Evolutionary conservation across 306 rosid species (phyloP).

Genomic region (Rosa rugosa): DNA sequence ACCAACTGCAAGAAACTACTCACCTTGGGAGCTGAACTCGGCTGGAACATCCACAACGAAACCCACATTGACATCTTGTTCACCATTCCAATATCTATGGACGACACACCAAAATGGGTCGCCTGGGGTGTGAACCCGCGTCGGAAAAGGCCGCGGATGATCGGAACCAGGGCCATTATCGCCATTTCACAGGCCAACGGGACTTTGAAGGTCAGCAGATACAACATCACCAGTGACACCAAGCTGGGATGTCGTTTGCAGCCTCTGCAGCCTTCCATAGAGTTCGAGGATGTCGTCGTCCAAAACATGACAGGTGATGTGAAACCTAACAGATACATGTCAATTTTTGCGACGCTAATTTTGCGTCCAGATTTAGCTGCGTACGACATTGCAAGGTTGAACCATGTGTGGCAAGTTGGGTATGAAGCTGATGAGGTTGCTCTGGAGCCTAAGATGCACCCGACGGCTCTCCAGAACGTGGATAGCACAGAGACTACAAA

Average conservation of each 20-base stretch:
- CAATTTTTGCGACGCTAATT: conserved; percentile 37
- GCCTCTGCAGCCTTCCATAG: conserved; percentile 31
- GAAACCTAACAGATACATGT: not conserved
- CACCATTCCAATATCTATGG: conserved; percentile 7
- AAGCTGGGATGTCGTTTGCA: conserved; percentile 49
- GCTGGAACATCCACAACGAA: conserved; percentile 38
- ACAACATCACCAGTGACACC: conserved; percentile 45
- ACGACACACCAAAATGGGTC: conserved; percentile 41
- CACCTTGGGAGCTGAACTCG: conserved; percentile 60
- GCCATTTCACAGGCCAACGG: conserved; percentile 32
- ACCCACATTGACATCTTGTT: conserved; percentile 36
- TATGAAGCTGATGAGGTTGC: not conserved
- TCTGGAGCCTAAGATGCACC: conserved; percentile 42
- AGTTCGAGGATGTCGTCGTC: not conserved
- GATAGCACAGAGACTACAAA: conserved; percentile 65
- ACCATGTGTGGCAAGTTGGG: conserved; percentile 89
- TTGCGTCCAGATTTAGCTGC: conserved; percentile 12
- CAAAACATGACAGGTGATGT: not conserved
- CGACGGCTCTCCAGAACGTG: conserved; percentile 42
- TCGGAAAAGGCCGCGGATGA: conserved; percentile 45
- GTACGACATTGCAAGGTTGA: conserved; percentile 35
- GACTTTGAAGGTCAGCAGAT: conserved; percentile 1
- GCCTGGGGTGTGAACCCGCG: conserved; percentile 89
- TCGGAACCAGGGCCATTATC: conserved; percentile 71
- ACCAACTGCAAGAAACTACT: conserved; percentile 48